phyloP scores from a whole-genome alignment of 139 green algal species.

The Marvania coccoides region DNA sequence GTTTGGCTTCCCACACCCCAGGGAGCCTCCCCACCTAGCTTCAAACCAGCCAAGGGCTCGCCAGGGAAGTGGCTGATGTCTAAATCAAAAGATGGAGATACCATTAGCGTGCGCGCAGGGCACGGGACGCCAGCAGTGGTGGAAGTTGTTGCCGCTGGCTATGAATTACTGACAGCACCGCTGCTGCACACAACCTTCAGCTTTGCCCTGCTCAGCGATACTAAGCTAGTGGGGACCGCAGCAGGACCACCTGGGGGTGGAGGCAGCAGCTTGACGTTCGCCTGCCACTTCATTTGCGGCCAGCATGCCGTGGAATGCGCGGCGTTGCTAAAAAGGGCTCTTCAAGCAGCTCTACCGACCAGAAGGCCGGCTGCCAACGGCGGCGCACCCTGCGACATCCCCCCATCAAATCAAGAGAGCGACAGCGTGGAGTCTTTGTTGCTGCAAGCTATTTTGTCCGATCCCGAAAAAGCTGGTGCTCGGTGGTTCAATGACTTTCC shows the following conservation, averaged over 20 bases:
- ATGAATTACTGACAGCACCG: too few species aligned
- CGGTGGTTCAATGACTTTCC: background rate
- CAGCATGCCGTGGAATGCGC: background rate
- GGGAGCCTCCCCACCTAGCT: background rate
- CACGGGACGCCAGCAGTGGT: background rate
- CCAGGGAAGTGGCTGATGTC: background rate
- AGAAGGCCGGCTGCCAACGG: too few species aligned
- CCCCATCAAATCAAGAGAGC: background rate
- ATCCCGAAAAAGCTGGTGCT: background rate
- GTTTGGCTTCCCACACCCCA: background rate
- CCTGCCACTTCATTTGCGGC: background rate
- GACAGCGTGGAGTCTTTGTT: background rate
- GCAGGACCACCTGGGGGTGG: background rate
- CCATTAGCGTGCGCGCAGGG: background rate
- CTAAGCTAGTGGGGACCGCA: background rate
- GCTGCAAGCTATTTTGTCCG: background rate
- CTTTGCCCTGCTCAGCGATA: background rate
- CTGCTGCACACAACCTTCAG: too few species aligned
- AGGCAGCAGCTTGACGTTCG: background rate
- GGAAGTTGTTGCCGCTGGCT: background rate
- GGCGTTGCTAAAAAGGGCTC: background rate
- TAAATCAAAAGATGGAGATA: conserved; percentile 2
- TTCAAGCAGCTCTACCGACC: background rate
- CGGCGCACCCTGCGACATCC: background rate
- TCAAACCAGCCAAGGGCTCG: too few species aligned